phyloP scores from a whole-genome alignment of 1,284 basidiomycete genomes.

The Irpex sp. region DNA sequence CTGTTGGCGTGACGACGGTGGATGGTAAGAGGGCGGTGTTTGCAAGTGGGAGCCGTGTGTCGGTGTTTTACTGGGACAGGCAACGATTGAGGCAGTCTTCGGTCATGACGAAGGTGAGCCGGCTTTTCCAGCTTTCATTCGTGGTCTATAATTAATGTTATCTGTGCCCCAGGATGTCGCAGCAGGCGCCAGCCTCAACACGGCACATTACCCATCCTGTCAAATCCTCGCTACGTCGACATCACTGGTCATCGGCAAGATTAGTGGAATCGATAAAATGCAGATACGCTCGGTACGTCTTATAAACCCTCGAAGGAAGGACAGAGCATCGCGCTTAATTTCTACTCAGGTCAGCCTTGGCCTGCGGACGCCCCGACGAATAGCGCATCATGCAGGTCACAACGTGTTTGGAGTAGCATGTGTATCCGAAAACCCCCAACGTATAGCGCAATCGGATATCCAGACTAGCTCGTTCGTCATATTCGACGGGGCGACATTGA shows the following conservation, averaged over 20 bases:
- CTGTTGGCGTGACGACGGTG: conserved; percentile 45
- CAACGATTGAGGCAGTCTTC: conserved; percentile 65
- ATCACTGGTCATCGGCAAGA: conserved; percentile 58
- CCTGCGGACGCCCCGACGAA: conserved; percentile 56
- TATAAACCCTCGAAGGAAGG: too few relatives aligned
- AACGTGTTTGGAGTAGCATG: conserved; percentile 65
- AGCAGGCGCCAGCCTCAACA: conserved; percentile 48
- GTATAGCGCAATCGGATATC: conserved; percentile 47
- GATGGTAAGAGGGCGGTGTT: conserved; percentile 51
- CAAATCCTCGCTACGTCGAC: conserved; percentile 53
- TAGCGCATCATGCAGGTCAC: conserved; percentile 50
- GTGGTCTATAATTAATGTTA: background rate
- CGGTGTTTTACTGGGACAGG: conserved; percentile 62
- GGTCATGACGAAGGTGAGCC: conserved; percentile 65
- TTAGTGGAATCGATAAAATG: conserved; percentile 73
- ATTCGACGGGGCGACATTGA: conserved; percentile 60
- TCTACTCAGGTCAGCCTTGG: conserved; percentile 57
- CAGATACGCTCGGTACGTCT: conserved; percentile 79
- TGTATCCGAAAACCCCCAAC: conserved; percentile 43
- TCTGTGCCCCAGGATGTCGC: conserved; percentile 46
- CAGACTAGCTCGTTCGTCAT: conserved; percentile 59
- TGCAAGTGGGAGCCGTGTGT: conserved; percentile 59
- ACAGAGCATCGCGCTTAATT: background rate
- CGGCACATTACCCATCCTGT: conserved; percentile 41
- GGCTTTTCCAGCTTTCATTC: background rate